Conservation (phyloP, 345 rosid genomes). For the Eucalyptus viminalis region DNA sequence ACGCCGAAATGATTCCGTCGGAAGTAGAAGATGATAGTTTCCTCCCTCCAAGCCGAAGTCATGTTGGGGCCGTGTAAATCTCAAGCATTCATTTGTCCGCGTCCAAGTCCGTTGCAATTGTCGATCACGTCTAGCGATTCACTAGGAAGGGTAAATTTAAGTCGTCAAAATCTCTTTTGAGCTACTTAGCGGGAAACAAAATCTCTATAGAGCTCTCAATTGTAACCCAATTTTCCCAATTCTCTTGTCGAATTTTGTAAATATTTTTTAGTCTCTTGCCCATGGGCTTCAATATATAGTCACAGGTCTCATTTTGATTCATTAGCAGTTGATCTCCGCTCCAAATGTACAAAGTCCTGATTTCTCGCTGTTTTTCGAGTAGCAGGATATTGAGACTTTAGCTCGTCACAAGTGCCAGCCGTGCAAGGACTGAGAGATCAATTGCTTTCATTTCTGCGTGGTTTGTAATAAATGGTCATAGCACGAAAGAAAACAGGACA, state of each 20-base stretch:
- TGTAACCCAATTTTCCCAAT: neutral
- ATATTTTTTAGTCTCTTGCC: conserved; percentile 1
- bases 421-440: neutral
- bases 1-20: neutral
- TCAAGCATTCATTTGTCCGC: neutral
- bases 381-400: neutral
- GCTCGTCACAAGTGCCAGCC: neutral
- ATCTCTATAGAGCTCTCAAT: neutral
- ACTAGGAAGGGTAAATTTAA: neutral
- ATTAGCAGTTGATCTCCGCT: neutral
- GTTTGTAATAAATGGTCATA: neutral
- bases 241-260: conserved; percentile 1
- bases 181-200: neutral
- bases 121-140: neutral
- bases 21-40: neutral
- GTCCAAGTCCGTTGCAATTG: neutral
- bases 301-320: neutral
- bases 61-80: neutral
- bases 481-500: neutral
- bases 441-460: neutral
- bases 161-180: neutral
- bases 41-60: neutral
- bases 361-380: neutral
- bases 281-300: neutral
- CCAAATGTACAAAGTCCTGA: neutral